Base-by-base conservation (phyloP, 208 protist genomes). In the Trypanosoma cruzi region DNA sequence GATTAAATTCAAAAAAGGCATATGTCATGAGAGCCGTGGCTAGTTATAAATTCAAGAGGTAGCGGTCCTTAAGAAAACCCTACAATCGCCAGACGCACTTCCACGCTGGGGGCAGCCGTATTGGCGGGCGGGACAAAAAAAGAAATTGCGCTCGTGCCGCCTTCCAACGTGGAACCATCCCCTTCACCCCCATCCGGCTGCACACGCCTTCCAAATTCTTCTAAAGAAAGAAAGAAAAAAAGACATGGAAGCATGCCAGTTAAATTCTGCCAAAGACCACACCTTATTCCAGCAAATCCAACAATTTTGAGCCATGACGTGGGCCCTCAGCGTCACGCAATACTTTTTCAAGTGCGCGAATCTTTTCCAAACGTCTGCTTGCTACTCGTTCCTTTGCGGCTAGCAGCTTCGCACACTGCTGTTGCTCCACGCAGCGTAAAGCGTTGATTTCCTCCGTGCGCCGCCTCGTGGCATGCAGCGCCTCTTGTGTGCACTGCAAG, bases 341-440 rank as follows among this genome's bases (percentile, higher is more conserved):
- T 42, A 81, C 31, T 29, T 68, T 68, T 64, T 86, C 65, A 37
- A 90, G 57, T 14, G 85, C 77, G 0, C 8, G 29, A 37, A 86
- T 75, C 22, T 85, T 90, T 2, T 69, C 65, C 0, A 64, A 64
- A 8, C 71, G 61, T 50, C 74, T 68, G 13, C 11, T 0, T 14
- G 64, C 29, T 40, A 81, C 59, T 44, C 70, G n/a, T 40, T 67
- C 22, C 50, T 73, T 59, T 16, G 75, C 72, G 14, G n/a, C n/a
- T 14, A 77, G 53, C 4, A 65, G 37, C 13, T 71, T 70, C 46
- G 71, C 73, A 64, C 68, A 88, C 28, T 64, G 29, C 22, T 65
- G 76, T 64, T 88, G 82, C 64, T 88, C 82, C 36, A 69, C 2
- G 13, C 54, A 76, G 18, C 81, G 82, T 0, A 64, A 24, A 3